phyloP scores from a whole-genome alignment of 106 monocot genomes.

The Ottelia alismoides region DNA sequence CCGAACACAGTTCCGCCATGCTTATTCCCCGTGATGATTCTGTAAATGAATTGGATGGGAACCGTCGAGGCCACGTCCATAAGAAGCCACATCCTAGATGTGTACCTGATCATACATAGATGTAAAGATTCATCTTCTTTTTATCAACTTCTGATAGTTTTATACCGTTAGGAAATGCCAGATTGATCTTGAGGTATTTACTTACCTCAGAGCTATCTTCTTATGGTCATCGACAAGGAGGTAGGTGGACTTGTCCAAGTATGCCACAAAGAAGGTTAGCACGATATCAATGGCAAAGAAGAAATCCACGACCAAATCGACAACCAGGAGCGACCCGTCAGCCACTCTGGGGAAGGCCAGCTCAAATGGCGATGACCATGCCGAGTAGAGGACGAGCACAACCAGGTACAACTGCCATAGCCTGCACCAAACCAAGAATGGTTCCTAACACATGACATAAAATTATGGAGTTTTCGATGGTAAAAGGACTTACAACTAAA shows the following conservation, averaged over 20 bases:
- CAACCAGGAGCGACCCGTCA: constrained; percentile 4
- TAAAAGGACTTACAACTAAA: too few species aligned
- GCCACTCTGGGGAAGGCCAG: constrained; percentile 3
- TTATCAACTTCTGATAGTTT: too few species aligned
- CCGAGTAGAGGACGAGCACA: constrained; percentile 15
- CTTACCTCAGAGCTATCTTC: constrained; percentile 10
- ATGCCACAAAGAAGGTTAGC: constrained; percentile 17
- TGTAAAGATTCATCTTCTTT: not conserved
- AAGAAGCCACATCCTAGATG: constrained; percentile 8
- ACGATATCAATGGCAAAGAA: constrained; percentile 22
- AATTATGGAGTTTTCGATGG: too few species aligned
- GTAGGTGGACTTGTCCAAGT: constrained; percentile 11
- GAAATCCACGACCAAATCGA: constrained; percentile 9
- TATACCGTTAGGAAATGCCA: too few species aligned
- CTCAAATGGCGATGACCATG: constrained; percentile 19
- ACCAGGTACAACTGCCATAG: constrained; percentile 21
- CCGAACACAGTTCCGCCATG: constrained; percentile 7
- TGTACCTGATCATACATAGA: constrained; percentile 1
- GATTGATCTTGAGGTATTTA: too few species aligned
- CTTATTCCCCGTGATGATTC: not conserved
- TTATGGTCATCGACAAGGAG: constrained; percentile 15
- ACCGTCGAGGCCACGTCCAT: constrained; percentile 18
- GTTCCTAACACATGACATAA: too few species aligned
- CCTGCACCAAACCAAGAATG: too few species aligned
- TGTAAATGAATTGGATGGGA: constrained; percentile 9